Conservation (phyloP, 306 rosid species). For the Spatholobus suberectus region DNA sequence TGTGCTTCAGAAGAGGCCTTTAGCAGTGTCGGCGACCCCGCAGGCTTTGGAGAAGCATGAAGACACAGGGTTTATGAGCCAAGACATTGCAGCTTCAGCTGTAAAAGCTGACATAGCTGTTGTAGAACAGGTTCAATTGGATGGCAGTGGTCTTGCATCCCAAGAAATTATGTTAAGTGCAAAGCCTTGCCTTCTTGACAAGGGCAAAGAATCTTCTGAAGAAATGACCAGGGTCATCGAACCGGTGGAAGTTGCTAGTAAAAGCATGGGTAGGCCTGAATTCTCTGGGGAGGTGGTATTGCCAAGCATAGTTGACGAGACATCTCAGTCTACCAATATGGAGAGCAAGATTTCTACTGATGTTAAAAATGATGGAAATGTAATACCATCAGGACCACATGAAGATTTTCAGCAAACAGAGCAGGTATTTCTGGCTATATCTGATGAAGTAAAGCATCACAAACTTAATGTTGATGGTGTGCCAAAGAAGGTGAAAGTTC, state of each 20-base stretch:
- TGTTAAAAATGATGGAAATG: conserved; percentile 35
- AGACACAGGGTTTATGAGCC: conserved; percentile 43
- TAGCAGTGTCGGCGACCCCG: conserved; percentile 44
- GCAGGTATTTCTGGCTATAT: neutral
- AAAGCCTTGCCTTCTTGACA: too few species aligned
- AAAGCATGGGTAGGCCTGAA: conserved; percentile 43
- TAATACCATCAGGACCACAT: neutral
- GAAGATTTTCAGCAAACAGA: too few species aligned
- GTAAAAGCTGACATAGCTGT: conserved; percentile 48
- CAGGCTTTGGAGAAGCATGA: conserved; percentile 46
- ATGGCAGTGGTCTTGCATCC: conserved; percentile 41
- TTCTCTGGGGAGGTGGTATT: conserved; percentile 44
- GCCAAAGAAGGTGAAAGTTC: conserved; percentile 61
- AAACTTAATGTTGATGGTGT: conserved; percentile 48
- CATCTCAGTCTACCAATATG: conserved; percentile 46
- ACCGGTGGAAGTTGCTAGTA: conserved; percentile 28
- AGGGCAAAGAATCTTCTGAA: conserved; percentile 48
- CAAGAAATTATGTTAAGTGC: conserved; percentile 42
- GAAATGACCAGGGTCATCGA: conserved; percentile 42
- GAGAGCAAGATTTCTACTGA: conserved; percentile 46
- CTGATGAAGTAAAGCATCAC: conserved; percentile 42
- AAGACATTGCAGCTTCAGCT: conserved; percentile 46
- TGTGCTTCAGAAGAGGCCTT: conserved; percentile 66
- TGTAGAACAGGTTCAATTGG: conserved; percentile 42
- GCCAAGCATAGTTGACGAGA: conserved; percentile 38